Percentiles rank a stretch among this genome's conserved stretches.
phyloP scores from a whole-genome alignment of 75 land plant genomes.

The Sequoia sempervirens region DNA sequence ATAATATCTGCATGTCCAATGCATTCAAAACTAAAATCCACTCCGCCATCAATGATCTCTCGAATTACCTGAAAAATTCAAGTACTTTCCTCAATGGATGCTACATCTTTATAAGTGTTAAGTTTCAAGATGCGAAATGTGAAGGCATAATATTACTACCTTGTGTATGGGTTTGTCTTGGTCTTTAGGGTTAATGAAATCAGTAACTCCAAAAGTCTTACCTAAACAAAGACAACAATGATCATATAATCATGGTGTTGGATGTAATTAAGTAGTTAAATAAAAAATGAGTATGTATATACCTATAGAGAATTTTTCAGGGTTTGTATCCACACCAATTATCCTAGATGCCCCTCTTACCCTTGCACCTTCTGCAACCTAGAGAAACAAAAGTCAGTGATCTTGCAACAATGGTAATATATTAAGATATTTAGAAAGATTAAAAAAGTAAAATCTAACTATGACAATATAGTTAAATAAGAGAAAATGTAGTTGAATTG shows the following conservation, averaged over 20 bases:
- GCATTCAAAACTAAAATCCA: constrained; percentile 84
- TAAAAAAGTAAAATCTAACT: no score
- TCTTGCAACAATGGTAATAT: no score
- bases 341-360: constrained; percentile 49
- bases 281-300: not conserved
- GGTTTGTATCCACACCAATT: constrained; percentile 58
- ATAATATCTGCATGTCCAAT: constrained; percentile 59
- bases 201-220: constrained; percentile 48
- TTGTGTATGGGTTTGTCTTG: constrained; percentile 45
- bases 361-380: constrained; percentile 66
- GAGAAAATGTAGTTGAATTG: no score
- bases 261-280: no score
- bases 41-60: constrained; percentile 70
- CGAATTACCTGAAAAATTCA: constrained; percentile 43
- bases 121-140: not conserved
- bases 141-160: constrained; percentile 18
- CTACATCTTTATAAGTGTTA: not conserved
- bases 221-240: constrained; percentile 18
- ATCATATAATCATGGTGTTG: no score
- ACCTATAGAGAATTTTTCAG: constrained; percentile 46
- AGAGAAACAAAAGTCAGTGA: not conserved
- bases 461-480: no score
- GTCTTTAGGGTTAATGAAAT: constrained; percentile 52
- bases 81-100: not conserved
- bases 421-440: no score